Conservation (phyloP, 2,329 filamentous ascomycete species). For the Alternaria gansuensis region DNA sequence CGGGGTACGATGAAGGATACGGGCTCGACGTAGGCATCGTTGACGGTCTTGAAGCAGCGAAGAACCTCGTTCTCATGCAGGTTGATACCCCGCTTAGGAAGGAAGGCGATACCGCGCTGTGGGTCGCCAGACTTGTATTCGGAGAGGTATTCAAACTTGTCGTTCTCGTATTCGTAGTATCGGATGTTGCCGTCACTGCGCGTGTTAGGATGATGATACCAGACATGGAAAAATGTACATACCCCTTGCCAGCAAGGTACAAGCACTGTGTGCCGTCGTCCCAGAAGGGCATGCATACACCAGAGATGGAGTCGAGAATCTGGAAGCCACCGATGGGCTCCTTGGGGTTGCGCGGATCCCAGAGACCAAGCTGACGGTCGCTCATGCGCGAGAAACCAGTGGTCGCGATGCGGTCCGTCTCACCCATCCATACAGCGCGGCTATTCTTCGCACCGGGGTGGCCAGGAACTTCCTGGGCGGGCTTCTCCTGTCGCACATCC, state of each 20-base stretch:
- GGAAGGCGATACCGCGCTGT: slow-evolving; percentile 91
- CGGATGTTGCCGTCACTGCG: slow-evolving; percentile 94
- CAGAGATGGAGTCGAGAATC: slow-evolving; percentile 92
- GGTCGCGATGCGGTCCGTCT: slow-evolving; percentile 93
- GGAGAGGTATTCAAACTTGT: slow-evolving; percentile 97
- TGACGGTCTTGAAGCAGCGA: slow-evolving; percentile 96
- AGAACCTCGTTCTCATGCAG: slow-evolving; percentile 92
- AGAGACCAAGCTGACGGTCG: slow-evolving; percentile 92
- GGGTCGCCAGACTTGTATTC: slow-evolving; percentile 98
- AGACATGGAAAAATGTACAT: slow-evolving; percentile 50
- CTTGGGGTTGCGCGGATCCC: slow-evolving; percentile 82
- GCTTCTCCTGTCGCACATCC: slow-evolving; percentile 93
- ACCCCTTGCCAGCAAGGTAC: slow-evolving; percentile 97
- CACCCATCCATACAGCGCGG: slow-evolving; percentile 94
- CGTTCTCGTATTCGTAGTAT: slow-evolving; percentile 98
- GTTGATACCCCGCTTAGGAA: slow-evolving; percentile 94
- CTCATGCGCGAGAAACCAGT: slow-evolving; percentile 99
- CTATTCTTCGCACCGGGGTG: slow-evolving; percentile 97
- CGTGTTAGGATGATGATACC: slow-evolving; percentile 19
- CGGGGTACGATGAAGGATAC: slow-evolving; percentile 97
- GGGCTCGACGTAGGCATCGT: slow-evolving; percentile 92
- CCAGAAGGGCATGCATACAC: slow-evolving; percentile 99
- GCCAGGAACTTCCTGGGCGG: slow-evolving; percentile 82
- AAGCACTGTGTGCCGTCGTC: slow-evolving; percentile 95
- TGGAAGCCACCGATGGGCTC: slow-evolving; percentile 91